Evolutionary conservation across 352 stramenopile species (phyloP), one percentile per base, ranked within the genome.

Genomic region (Blastocystis sp.): DNA sequence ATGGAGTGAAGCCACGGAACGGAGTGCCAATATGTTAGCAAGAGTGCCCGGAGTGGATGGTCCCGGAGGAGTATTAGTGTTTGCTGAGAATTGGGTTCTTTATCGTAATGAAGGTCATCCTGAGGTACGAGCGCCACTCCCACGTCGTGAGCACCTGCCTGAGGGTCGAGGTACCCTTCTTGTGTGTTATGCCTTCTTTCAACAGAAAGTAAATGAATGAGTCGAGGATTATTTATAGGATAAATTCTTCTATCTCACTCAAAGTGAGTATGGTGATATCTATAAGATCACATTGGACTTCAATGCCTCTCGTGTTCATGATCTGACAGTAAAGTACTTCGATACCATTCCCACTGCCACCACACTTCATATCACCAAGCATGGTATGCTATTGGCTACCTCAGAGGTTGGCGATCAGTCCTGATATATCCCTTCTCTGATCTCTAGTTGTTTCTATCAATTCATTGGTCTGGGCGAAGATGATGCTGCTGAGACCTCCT

Each of bases 401-500:
- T 95, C 95, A 22, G 97, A 99, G 92, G 98, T 98, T 90, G 96
- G 95, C 9, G 98, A 99, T 92, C 97, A 99, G 92, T 96, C 94
- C 90, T 93, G 99, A 87, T 98, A 5, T 9, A 24, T 24, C 54
- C 33, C 5, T 69, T 17, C 54, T 35, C 33, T 66, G 3, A 59
- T 37, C 4, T n/a, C 35, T 75, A 87, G 75, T 33, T 75, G 56
- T 42, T 87, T 87, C 56, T 87, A 87, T 75, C 75, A 87, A 44
- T 75, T 87, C 37, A 69, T 73, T 19, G 56, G 30, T 48, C 40
- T 87, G 59, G 75, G 75, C 5, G 75, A 87, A 44, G 75, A 87
- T 30, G 75, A 87, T 42, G 7, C 40, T 33, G 75, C 75, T 44
- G 37, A 87, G 33, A 42, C 75, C 37, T 75, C 56, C 30, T 68